Conservation (phyloP, 2,329 filamentous ascomycete genomes). For the Sporothrix globosa region DNA sequence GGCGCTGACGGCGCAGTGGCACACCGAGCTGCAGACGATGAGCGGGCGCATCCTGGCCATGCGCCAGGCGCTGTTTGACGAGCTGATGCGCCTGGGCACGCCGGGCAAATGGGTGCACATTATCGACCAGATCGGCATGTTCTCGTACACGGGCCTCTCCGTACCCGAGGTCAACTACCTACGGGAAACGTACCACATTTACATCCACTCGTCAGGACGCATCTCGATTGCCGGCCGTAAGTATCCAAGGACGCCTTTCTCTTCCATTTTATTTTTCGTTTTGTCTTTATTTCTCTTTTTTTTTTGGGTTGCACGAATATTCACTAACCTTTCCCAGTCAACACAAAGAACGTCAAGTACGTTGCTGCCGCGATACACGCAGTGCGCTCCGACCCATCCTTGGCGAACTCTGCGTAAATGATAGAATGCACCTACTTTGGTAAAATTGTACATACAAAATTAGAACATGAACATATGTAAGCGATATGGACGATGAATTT, state of each 20-base stretch:
- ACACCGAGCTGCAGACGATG: conserved; percentile 90
- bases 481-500: conserved; percentile 6
- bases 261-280: background rate
- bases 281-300: too few species aligned
- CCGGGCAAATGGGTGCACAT: conserved; percentile 96
- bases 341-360: conserved; percentile 89
- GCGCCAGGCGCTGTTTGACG: conserved; percentile 74
- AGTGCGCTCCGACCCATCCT: conserved; percentile 48
- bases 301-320: too few species aligned
- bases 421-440: background rate
- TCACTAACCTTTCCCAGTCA: conserved; percentile 55
- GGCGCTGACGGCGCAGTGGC: conserved; percentile 84
- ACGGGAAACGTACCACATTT: conserved; percentile 72
- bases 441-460: background rate
- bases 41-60: conserved; percentile 92
- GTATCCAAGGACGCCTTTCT: background rate
- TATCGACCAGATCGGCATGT: conserved; percentile 99
- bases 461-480: conserved; percentile 13
- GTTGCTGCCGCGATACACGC: conserved; percentile 87
- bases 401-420: background rate
- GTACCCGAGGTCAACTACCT: conserved; percentile 74
- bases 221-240: conserved; percentile 87
- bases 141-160: conserved; percentile 83
- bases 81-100: conserved; percentile 81
- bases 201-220: conserved; percentile 96